Percentiles rank a stretch among this genome's conserved stretches.
phyloP scores from a whole-genome alignment of 163 green algal genomes.

The Scenedesmus sp. region DNA sequence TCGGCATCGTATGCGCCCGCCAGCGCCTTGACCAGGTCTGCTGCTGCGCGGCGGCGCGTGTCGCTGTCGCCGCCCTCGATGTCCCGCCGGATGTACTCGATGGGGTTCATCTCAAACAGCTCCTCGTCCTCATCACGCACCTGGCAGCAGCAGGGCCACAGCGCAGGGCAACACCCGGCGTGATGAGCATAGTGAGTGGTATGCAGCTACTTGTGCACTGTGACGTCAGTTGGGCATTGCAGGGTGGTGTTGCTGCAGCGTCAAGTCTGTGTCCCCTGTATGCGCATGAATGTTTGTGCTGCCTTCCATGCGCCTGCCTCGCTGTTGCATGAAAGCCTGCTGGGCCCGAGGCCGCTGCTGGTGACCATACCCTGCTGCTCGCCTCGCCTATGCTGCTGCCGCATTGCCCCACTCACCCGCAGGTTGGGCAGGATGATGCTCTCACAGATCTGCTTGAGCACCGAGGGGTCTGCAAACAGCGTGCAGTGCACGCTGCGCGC shows the following conservation, averaged over 20 bases:
- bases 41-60: constrained; percentile 92
- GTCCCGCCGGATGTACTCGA: constrained; percentile 93
- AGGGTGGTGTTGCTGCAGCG: too few relatives aligned
- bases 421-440: constrained; percentile 91
- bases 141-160: constrained; percentile 1
- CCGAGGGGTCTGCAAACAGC: constrained; percentile 80
- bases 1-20: constrained; percentile 83
- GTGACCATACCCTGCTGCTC: background rate
- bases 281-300: background rate
- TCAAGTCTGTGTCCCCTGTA: too few relatives aligned
- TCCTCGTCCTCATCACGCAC: constrained; percentile 88
- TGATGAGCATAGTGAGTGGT: too few relatives aligned
- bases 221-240: too few relatives aligned
- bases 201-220: too few relatives aligned
- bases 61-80: constrained; percentile 96
- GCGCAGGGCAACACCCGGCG: too few relatives aligned
- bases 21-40: constrained; percentile 93
- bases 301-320: constrained; percentile 14
- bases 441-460: constrained; percentile 88
- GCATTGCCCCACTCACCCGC: constrained; percentile 58
- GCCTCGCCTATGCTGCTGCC: background rate
- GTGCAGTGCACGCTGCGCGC: constrained; percentile 83
- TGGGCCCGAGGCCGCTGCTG: background rate
- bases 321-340: background rate
- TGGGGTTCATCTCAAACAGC: constrained; percentile 96